Evolutionary conservation across 495 filamentous ascomycete species (phyloP).

Genomic region (Letharia lupina): DNA sequence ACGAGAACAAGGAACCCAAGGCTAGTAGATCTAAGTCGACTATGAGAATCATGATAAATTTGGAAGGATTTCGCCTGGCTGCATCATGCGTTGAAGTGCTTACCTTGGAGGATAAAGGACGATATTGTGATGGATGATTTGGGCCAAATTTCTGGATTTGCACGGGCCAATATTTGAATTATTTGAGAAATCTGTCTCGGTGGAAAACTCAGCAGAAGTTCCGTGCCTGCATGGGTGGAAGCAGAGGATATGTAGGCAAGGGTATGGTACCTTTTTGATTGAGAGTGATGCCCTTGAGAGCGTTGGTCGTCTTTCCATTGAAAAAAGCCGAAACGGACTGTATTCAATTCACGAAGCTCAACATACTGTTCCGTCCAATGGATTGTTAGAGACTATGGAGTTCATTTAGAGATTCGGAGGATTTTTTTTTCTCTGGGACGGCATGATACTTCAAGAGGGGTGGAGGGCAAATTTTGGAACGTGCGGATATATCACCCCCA

Average conservation of each 20-base stretch:
- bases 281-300: background rate
- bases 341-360: background rate
- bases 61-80: background rate
- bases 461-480: background rate
- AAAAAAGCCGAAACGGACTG: background rate
- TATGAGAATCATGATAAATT: slow-evolving; percentile 12
- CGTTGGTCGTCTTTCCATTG: background rate
- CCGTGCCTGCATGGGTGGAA: background rate
- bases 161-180: background rate
- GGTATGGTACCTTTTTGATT: background rate
- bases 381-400: background rate
- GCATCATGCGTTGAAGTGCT: slow-evolving; percentile 5
- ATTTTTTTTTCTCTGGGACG: background rate
- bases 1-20: slow-evolving; percentile 3
- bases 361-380: background rate
- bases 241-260: background rate
- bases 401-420: background rate
- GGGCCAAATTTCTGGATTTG: background rate
- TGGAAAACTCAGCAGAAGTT: background rate
- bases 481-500: slow-evolving; percentile 1
- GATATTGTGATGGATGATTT: background rate
- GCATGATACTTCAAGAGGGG: background rate
- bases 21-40: background rate
- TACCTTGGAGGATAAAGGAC: slow-evolving; percentile 4
- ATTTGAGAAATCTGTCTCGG: background rate